Evolutionary conservation across 345 rosid genomes (phyloP).

Genomic region (Leavenworthia alabamica): DNA sequence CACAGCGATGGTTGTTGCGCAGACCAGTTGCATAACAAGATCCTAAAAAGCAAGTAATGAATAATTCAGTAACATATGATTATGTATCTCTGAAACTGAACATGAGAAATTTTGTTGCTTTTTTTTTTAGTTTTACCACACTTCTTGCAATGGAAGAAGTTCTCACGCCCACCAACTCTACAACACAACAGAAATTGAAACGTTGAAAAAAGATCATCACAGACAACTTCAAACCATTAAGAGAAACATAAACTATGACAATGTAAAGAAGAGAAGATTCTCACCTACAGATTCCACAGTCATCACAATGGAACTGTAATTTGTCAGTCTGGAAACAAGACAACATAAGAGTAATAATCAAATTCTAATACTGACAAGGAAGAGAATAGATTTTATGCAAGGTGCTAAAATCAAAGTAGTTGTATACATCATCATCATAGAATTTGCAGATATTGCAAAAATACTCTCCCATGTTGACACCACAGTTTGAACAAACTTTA

Average conservation of each 20-base stretch:
- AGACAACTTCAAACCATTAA: background rate
- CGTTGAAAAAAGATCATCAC: background rate
- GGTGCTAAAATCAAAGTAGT: background rate
- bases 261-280: background rate
- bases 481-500: conserved; percentile 85
- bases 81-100: background rate
- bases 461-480: conserved; percentile 97
- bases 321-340: conserved; percentile 53
- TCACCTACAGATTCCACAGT: conserved; percentile 96
- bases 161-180: conserved; percentile 88
- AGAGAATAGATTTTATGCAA: background rate
- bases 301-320: conserved; percentile 83
- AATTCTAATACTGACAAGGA: background rate
- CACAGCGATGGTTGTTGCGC: conserved; percentile 71
- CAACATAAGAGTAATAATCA: background rate
- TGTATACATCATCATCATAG: conserved; percentile 76
- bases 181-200: background rate
- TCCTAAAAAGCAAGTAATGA: conserved; percentile 33
- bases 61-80: background rate
- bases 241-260: background rate
- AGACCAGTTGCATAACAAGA: conserved; percentile 66
- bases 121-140: conserved; percentile 50
- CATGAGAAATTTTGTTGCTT: background rate
- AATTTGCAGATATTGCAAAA: conserved; percentile 87
- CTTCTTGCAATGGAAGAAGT: conserved; percentile 82